Evolutionary conservation across 2,329 filamentous ascomycete genomes (phyloP), one percentile per base, ranked within the genome.

Genomic region (Arthrobotrys entomopaga): DNA sequence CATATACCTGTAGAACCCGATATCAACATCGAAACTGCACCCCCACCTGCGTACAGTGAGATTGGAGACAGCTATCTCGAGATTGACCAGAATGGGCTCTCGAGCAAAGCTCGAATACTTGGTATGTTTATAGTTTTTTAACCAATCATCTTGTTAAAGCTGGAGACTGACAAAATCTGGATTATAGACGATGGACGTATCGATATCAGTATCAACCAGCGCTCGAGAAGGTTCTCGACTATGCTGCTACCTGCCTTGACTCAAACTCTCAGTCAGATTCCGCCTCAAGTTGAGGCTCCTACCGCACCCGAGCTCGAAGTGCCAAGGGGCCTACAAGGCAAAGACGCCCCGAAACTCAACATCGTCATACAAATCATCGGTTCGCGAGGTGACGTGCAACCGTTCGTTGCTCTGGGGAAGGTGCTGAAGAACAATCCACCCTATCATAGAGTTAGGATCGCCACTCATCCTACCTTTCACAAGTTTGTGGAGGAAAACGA

Each of bases 361-460:
- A 90, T 95, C 61, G 90, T 93, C 26, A 89, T 94, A 78, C 92
- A 93, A 86, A 90, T 94, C 5, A 92, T 94, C 77, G 91, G 91
- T 1, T 91, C 88, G 1, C 85, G 91, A 56, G 91, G 91, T 40
- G 91, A 95, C 79, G 89, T 91, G 1, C 91, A 95, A 79, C 91
- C 91, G 0, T 95, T 95, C 75, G 81, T 95, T 19, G 88, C 88
- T 77, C 86, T 95, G 56, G 91, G 89, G 19, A 89, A 90, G 81
- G 85, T 91, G 0, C 82, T 95, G 49, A 88, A 90, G 26, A 87
- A 88, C 71, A 84, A 87, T 11, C 86, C 84, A 0, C 89, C 90
- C 78, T 87, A 88, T 8, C 91, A 93, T 80, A 85, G 91, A 19
- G 87, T 93, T 1, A 87, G 91, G 34, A 82, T 93, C 48, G 90